Percentiles rank a stretch among this genome's conserved stretches.
These are phyloP conservation scores for Hibiscus tridactylites DNA, from an alignment of 345 rosid genomes.

Conservation along the genomic window DNA sequence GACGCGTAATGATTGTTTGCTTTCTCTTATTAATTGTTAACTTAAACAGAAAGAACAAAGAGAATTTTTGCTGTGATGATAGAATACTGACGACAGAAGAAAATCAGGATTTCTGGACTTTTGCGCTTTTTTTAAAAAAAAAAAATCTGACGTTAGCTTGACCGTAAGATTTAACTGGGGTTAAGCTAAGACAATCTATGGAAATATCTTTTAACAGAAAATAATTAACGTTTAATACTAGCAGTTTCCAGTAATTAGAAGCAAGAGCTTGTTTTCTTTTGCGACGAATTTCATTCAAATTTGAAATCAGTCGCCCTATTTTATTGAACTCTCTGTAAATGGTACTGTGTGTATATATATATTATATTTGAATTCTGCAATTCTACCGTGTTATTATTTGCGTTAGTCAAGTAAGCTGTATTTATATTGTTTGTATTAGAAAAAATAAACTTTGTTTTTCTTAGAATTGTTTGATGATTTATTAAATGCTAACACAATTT, in stretches of 20 bases:
- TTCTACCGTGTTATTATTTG: neutral
- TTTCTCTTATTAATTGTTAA: neutral
- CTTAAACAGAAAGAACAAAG: neutral
- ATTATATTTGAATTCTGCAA: neutral
- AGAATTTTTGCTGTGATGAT: neutral
- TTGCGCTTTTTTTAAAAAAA: neutral
- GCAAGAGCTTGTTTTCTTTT: neutral
- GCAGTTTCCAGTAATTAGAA: neutral
- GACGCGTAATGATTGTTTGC: conserved; percentile 43
- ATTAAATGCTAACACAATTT: neutral
- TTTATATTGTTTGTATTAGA: too few relatives aligned
- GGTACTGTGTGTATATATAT: neutral
- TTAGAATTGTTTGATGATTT: neutral
- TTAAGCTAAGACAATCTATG: neutral
- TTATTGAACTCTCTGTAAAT: neutral
- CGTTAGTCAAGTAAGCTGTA: neutral
- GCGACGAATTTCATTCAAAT: neutral
- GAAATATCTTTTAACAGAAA: neutral
- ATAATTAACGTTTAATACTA: neutral
- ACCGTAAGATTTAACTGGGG: neutral
- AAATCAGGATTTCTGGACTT: neutral
- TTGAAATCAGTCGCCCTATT: neutral
- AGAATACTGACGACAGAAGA: neutral
- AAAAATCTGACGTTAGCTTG: neutral
- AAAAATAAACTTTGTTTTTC: neutral